phyloP scores from a whole-genome alignment of 306 rosid species.

The Medicago ruthenica region DNA sequence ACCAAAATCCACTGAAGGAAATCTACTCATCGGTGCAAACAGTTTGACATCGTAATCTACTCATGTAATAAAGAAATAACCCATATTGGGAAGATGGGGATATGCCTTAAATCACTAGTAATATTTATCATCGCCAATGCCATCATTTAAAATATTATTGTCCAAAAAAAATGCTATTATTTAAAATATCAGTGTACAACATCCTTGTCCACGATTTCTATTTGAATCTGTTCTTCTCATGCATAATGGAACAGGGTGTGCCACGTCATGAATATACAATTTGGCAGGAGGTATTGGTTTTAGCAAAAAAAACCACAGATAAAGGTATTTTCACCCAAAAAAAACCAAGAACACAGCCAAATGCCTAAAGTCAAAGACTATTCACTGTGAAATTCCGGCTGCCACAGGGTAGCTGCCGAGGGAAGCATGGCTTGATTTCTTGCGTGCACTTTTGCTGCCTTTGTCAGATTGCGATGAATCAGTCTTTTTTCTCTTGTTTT shows the following conservation, averaged over 20 bases:
- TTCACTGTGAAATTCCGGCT: constrained; percentile 50
- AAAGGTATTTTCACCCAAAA: constrained; percentile 6
- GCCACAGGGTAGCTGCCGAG: constrained; percentile 48
- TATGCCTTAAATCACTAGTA: background rate
- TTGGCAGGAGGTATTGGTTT: constrained; percentile 17
- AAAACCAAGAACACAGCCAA: constrained; percentile 20
- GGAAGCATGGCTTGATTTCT: constrained; percentile 56
- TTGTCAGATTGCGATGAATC: constrained; percentile 55
- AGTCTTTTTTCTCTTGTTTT: constrained; percentile 63
- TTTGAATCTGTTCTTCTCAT: background rate
- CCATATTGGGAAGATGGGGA: background rate
- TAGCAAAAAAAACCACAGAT: constrained; percentile 6
- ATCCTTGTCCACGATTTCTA: constrained; percentile 6
- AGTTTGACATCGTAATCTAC: background rate
- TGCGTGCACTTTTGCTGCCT: constrained; percentile 42
- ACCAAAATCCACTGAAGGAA: background rate
- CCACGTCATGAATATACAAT: constrained; percentile 44
- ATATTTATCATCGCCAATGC: background rate
- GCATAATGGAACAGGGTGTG: background rate
- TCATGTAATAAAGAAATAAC: background rate
- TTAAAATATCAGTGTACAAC: background rate
- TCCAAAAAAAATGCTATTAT: background rate
- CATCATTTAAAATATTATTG: background rate
- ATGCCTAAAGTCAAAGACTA: constrained; percentile 17
- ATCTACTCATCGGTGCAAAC: background rate